Conservation (phyloP, 2,329 filamentous ascomycete species). For the Helotiales sp. region DNA sequence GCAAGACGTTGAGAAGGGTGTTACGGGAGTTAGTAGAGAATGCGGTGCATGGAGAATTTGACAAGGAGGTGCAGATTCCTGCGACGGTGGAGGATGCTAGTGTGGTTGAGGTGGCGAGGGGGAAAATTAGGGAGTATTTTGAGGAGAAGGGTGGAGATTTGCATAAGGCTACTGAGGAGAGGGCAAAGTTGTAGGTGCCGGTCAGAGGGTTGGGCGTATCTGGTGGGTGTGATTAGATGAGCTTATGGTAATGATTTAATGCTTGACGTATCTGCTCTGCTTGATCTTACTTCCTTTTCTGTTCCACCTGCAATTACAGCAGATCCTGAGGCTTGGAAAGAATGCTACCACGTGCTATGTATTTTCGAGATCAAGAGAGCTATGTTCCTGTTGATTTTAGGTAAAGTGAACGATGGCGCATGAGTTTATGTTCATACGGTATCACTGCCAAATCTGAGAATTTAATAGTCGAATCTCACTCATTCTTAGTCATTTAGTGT, state of each 20-base stretch:
- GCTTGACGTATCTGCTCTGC: background rate
- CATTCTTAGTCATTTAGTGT: too few species aligned
- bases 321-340: too few species aligned
- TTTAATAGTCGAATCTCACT: too few species aligned
- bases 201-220: background rate
- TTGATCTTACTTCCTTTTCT: background rate
- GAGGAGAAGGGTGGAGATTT: conserved; percentile 37
- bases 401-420: too few species aligned
- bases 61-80: conserved; percentile 71
- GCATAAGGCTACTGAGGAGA: conserved; percentile 33
- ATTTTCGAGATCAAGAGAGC: too few species aligned
- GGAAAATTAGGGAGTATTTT: conserved; percentile 76
- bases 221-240: background rate
- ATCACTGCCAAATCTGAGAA: too few species aligned
- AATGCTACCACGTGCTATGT: too few species aligned
- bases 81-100: conserved; percentile 81
- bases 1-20: conserved; percentile 84
- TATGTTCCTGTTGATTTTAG: too few species aligned
- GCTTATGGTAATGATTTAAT: background rate
- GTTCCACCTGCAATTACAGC: too few species aligned
- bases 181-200: conserved; percentile 49
- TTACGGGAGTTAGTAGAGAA: conserved; percentile 84
- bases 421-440: too few species aligned
- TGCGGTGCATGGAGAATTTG: conserved; percentile 70
- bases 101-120: conserved; percentile 73